Percentiles rank a stretch among this genome's conserved stretches.
These are phyloP conservation scores for Calonectria pauciramosa DNA, from an alignment of 2,329 filamentous ascomycete genomes.

Conservation along the genomic window DNA sequence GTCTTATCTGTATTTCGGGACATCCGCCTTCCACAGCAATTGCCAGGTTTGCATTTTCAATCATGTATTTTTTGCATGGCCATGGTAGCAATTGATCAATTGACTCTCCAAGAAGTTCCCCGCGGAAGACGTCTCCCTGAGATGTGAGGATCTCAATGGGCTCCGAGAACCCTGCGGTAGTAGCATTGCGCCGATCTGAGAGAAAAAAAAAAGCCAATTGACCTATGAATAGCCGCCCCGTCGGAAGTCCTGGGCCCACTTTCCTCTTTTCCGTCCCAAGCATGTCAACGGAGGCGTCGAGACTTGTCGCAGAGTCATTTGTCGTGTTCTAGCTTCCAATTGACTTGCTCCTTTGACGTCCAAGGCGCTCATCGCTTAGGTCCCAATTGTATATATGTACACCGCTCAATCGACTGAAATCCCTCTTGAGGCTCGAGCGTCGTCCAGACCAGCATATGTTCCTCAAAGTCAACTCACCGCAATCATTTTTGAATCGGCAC, in stretches of 20 bases:
- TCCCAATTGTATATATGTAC: slow-evolving; percentile 32
- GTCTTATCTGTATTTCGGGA: slow-evolving; percentile 40
- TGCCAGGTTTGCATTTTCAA: slow-evolving; percentile 7
- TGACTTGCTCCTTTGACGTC: slow-evolving; percentile 14
- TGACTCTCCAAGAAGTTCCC: neutral
- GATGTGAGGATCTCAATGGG: slow-evolving; percentile 33
- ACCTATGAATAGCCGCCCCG: slow-evolving; percentile 38
- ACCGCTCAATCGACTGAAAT: slow-evolving; percentile 34
- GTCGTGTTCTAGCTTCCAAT: slow-evolving; percentile 8
- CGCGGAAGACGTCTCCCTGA: neutral
- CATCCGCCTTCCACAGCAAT: slow-evolving; percentile 28
- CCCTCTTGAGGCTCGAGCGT: slow-evolving; percentile 34
- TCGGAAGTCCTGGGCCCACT: slow-evolving; percentile 33
- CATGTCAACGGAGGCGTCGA: slow-evolving; percentile 29
- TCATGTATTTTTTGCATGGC: slow-evolving; percentile 14
- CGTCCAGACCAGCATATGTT: slow-evolving; percentile 30
- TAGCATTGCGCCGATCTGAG: slow-evolving; percentile 36
- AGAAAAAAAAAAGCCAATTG: slow-evolving; percentile 35
- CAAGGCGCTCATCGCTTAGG: slow-evolving; percentile 30
- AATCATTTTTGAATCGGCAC: neutral
- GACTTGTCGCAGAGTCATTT: slow-evolving; percentile 33
- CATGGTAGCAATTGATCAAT: neutral
- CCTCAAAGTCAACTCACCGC: slow-evolving; percentile 8
- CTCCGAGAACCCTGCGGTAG: slow-evolving; percentile 29
- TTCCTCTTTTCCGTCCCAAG: slow-evolving; percentile 31